Conservation (phyloP, 257 asterid species). For the Capsicum pubescens region DNA sequence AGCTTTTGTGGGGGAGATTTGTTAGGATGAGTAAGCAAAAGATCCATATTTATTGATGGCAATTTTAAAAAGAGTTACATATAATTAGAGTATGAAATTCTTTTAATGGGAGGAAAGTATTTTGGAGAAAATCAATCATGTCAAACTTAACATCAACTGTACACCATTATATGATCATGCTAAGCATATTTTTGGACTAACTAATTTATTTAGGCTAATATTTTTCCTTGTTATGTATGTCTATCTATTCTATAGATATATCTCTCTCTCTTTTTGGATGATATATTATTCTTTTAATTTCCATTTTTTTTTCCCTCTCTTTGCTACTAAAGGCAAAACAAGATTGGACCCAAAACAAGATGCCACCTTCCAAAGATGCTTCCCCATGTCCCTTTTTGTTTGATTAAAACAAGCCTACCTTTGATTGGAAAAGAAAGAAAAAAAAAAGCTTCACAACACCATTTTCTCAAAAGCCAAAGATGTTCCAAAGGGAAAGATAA, state of each 20-base stretch:
- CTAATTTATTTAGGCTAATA: too few relatives aligned
- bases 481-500: constrained; percentile 19
- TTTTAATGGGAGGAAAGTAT: background rate
- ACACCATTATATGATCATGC: background rate
- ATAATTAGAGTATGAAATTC: too few relatives aligned
- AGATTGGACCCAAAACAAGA: constrained; percentile 24
- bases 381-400: constrained; percentile 24
- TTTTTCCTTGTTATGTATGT: too few relatives aligned
- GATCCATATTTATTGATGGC: background rate
- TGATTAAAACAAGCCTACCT: constrained; percentile 20
- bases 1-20: background rate
- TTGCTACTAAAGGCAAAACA: constrained; percentile 23
- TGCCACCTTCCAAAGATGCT: constrained; percentile 39
- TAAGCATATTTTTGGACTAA: background rate
- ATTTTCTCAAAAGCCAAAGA: constrained; percentile 28
- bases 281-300: background rate
- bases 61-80: background rate
- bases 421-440: background rate
- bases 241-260: too few relatives aligned
- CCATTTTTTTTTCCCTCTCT: background rate
- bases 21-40: background rate
- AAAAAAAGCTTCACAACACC: constrained; percentile 20
- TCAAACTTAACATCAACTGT: background rate
- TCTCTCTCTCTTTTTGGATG: too few relatives aligned
- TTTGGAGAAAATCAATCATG: background rate